A percentile compares a stretch with the other conserved stretches of the same genome.
phyloP scores from a whole-genome alignment of 2,329 filamentous ascomycete species.

The Aspergillus hiratsukae region DNA sequence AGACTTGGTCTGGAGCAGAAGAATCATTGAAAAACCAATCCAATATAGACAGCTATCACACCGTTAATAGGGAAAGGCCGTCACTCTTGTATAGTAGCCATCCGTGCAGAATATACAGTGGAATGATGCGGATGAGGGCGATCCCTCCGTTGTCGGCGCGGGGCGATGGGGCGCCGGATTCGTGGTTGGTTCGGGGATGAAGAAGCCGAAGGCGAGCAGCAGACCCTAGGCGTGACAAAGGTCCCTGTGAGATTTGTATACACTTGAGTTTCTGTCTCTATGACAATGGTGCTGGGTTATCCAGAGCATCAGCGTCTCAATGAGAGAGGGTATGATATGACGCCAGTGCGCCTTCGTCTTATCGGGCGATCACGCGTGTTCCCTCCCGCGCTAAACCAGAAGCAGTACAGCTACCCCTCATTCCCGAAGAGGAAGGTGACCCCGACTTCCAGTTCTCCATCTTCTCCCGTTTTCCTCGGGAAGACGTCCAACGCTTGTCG shows the following conservation, averaged over 20 bases:
- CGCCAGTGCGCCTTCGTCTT: not conserved
- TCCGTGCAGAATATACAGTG: conserved; percentile 8
- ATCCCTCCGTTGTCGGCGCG: conserved; percentile 25
- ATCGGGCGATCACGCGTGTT: not conserved
- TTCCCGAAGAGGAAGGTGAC: conserved; percentile 1
- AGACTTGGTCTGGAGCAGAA: not conserved
- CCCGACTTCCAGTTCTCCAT: not conserved
- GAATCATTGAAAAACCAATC: conserved; percentile 14
- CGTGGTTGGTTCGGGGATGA: conserved; percentile 15
- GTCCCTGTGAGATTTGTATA: not conserved
- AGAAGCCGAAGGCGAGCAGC: conserved; percentile 52
- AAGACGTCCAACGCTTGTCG: not conserved
- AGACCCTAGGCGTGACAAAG: conserved; percentile 89
- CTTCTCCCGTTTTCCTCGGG: not conserved
- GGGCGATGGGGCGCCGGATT: conserved; percentile 9
- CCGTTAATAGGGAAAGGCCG: not conserved
- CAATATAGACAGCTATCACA: not conserved
- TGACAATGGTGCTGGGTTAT: not conserved
- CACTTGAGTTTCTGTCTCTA: not conserved
- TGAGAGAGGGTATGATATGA: not conserved
- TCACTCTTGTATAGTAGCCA: not conserved
- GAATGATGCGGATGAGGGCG: conserved; percentile 25
- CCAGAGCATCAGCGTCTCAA: not conserved
- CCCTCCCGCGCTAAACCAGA: not conserved
- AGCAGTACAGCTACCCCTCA: not conserved